Conservation (phyloP, 345 rosid genomes). For the Luvunga scandens region DNA sequence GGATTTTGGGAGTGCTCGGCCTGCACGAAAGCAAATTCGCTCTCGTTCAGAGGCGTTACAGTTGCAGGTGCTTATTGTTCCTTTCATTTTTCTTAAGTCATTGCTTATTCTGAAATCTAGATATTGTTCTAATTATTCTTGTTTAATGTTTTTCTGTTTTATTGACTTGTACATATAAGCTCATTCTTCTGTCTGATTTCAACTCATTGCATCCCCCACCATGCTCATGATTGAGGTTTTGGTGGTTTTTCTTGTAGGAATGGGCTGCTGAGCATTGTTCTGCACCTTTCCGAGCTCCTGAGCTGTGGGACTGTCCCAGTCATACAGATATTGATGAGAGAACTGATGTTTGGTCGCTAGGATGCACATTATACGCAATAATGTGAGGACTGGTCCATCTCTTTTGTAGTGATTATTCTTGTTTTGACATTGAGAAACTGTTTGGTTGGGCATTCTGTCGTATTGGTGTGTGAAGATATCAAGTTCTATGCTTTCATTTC, state of each 20-base stretch:
- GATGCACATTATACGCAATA: constrained; percentile 95
- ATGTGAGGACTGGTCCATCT: constrained; percentile 51
- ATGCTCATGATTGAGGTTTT: constrained; percentile 6
- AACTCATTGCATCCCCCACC: neutral
- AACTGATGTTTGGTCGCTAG: constrained; percentile 97
- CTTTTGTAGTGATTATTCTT: neutral
- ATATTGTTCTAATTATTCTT: neutral
- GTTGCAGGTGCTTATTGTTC: constrained; percentile 62
- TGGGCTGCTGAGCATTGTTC: constrained; percentile 98
- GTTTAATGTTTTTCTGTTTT: neutral
- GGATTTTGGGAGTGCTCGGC: constrained; percentile 97
- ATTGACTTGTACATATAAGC: neutral
- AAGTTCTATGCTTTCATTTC: neutral
- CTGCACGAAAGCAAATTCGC: constrained; percentile 79
- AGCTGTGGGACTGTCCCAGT: constrained; percentile 98
- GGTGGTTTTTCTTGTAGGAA: constrained; percentile 46
- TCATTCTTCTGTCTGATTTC: neutral
- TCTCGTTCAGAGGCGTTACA: constrained; percentile 92
- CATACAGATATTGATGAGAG: constrained; percentile 94
- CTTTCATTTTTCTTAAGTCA: neutral
- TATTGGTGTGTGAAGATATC: neutral
- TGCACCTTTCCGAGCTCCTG: constrained; percentile 98
- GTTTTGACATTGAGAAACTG: neutral
- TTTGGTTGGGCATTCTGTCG: neutral
- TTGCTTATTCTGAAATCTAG: neutral